Evolutionary conservation across 2,329 filamentous ascomycete genomes (phyloP).

Genomic region (Calycina marina): DNA sequence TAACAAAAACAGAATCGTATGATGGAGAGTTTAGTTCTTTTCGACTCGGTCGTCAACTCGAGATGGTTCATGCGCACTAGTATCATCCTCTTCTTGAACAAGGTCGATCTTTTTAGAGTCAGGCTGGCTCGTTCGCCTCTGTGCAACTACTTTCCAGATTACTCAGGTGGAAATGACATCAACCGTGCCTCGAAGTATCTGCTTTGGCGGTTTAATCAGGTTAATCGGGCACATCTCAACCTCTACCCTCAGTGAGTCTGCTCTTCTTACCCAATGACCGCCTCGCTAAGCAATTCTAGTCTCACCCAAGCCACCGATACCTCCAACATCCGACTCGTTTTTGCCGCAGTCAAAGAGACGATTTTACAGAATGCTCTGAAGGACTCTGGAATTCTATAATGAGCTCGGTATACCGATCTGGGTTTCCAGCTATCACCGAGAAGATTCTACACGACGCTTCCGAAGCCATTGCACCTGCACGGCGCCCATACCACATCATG

Average conservation of each 20-base stretch:
- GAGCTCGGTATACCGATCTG: too few relatives aligned
- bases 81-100: constrained; percentile 97
- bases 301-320: constrained; percentile 98
- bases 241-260: constrained; percentile 84
- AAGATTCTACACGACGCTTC: too few relatives aligned
- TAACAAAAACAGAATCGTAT: constrained; percentile 88
- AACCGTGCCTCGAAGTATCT: constrained; percentile 97
- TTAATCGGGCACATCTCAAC: constrained; percentile 90
- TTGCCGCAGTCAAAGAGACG: constrained; percentile 96
- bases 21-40: constrained; percentile 95
- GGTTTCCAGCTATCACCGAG: too few relatives aligned
- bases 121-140: constrained; percentile 83
- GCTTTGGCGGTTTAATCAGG: constrained; percentile 96
- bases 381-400: constrained; percentile 90
- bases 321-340: constrained; percentile 93
- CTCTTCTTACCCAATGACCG: not conserved
- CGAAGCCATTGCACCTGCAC: too few relatives aligned
- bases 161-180: constrained; percentile 93
- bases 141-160: constrained; percentile 93
- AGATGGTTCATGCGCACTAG: constrained; percentile 98
- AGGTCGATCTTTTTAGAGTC: constrained; percentile 94
- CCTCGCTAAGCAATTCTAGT: constrained; percentile 33
- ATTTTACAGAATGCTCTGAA: constrained; percentile 97
- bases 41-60: constrained; percentile 97
- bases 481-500: too few relatives aligned